Evolutionary conservation across 1,284 basidiomycete species (phyloP), one percentile per base, ranked within the genome.

Genomic region (Pseudozyma tsukubaensis): DNA sequence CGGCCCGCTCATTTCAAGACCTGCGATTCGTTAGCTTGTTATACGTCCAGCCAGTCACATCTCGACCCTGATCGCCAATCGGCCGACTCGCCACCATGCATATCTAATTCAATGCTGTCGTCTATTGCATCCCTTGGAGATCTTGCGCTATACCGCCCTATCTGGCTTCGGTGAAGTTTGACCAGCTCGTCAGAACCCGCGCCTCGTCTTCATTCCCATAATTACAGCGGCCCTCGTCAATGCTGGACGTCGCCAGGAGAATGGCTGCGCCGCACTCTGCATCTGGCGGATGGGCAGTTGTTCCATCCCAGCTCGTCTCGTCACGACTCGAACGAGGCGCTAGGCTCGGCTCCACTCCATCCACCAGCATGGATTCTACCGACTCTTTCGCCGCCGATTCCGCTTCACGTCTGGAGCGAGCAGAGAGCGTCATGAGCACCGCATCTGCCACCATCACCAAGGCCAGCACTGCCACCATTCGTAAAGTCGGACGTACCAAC

Each of bases 351-450:
- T 61, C 68, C 1, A 64, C 53, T 16, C 58, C 56, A 9, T 60
- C 61, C 4, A 50, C 32, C 50, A 71, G 54, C 62, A 40, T 61
- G 34, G 68, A 71, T 24, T 59, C 68, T 9, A 35, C 44, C 53
- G 3, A 34, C 12, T 54, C 58, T 2, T 32, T 10, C 60, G 5
- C 7, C 6, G 14, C 24, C 35, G n/a, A 44, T 3, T 60, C 47
- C 24, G 18, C 53, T 16, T 24, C 40, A 14, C 42, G 49, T n/a
- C 51, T 60, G 12, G 57, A 67, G 44, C 59, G 70, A 21, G 50
- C 64, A 6, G 70, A 72, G 36, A 72, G 70, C 70, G 52, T 59
- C 50, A 56, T 72, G 60, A 72, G 70, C 50, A 57, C 64, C 42
- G 56, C 59, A 16, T 61, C 59, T 16, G 71, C 61, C 18, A 73